Conservation (phyloP, 2,329 filamentous ascomycete species). For the Beauveria rudraprayagi region DNA sequence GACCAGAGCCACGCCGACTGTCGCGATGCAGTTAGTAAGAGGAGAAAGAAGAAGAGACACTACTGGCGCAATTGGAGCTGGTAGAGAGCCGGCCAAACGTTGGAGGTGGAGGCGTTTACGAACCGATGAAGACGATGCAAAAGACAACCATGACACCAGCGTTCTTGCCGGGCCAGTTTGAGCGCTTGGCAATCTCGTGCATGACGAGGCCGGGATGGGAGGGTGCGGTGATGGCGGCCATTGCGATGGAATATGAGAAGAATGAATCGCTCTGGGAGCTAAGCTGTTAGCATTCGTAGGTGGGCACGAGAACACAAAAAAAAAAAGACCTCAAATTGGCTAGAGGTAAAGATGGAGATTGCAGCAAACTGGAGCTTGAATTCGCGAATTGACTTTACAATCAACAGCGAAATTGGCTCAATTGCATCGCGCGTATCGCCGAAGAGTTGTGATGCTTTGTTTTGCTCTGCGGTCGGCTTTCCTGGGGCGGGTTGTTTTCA, state of each 20-base stretch:
- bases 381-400: background rate
- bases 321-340: constrained; percentile 4
- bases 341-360: background rate
- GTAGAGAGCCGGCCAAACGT: too few species aligned
- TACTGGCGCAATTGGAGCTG: background rate
- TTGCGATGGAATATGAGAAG: constrained; percentile 23
- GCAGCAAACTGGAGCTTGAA: background rate
- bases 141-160: constrained; percentile 36
- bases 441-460: background rate
- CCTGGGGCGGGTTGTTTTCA: background rate
- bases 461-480: background rate
- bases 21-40: background rate
- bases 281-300: background rate
- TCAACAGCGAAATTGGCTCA: background rate
- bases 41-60: background rate
- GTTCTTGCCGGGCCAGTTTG: constrained; percentile 29
- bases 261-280: constrained; percentile 6
- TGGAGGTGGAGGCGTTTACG: constrained; percentile 7
- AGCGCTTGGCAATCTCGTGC: constrained; percentile 32
- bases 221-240: constrained; percentile 34
- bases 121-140: constrained; percentile 34
- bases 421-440: background rate
- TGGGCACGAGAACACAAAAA: background rate
- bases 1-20: constrained; percentile 27
- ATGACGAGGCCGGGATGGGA: constrained; percentile 30